phyloP scores from a whole-genome alignment of 139 green algal species.

The Tetraselmis striata region DNA sequence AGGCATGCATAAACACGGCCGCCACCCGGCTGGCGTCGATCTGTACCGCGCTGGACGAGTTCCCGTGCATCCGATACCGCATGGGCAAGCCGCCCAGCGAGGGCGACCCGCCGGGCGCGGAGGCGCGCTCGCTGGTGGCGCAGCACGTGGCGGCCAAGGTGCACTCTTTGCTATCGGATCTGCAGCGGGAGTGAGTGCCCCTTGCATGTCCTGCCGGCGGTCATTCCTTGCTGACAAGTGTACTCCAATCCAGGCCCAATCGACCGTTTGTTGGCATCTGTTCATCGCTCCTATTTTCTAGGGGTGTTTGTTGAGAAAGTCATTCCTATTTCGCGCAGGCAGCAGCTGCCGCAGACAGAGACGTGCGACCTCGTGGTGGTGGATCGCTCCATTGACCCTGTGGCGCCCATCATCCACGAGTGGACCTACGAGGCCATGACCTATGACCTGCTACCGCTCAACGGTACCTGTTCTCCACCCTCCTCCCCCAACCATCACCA shows the following conservation, averaged over 20 bases:
- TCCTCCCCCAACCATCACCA: too few species aligned
- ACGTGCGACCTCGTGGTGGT: constrained; percentile 90
- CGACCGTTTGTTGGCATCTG: too few species aligned
- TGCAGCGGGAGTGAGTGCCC: neutral
- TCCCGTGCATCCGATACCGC: constrained; percentile 3
- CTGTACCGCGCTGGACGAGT: constrained; percentile 54
- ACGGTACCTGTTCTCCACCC: too few species aligned
- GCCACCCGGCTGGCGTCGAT: constrained; percentile 46
- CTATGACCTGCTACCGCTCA: constrained; percentile 78
- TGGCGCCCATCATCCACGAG: constrained; percentile 95
- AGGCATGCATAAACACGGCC: constrained; percentile 3
- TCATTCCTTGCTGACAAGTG: neutral
- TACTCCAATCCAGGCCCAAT: too few species aligned
- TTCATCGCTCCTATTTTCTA: too few species aligned
- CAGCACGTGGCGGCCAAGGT: neutral
- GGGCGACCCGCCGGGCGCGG: neutral
- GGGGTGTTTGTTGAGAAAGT: too few species aligned
- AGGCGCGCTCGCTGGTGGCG: neutral
- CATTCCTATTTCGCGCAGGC: too few species aligned
- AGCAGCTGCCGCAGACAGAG: constrained; percentile 11
- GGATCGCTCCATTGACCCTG: constrained; percentile 71
- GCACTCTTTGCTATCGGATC: neutral
- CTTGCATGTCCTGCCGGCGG: neutral
- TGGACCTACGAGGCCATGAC: constrained; percentile 94
- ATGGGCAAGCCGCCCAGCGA: neutral